Evolutionary conservation across 73 alveolate genomes (phyloP), one percentile per base, ranked within the genome.

Genomic region (Paramecium primaurelia): DNA sequence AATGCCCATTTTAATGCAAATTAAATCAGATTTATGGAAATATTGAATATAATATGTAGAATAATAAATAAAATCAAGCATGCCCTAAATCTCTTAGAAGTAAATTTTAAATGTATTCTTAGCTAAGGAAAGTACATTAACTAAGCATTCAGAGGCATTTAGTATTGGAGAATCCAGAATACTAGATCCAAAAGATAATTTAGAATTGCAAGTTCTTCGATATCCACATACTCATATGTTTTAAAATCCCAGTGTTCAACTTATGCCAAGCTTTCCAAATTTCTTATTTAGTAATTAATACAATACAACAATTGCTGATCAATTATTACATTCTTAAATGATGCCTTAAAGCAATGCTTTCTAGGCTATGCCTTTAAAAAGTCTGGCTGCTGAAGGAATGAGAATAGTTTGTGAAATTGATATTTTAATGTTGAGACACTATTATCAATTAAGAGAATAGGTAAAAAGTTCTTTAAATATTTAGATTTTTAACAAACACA

Each of bases 11-110:
- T 64, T 32, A 64, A 64, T 64, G 51, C 51, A 64, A 64, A 64
- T 32, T 64, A 54, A 54, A 11, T 64, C 36, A 32, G 16, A 64
- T 64, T 64, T 64, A 64, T 64, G 84, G 84, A 64, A 64, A 64
- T 64, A 64, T 64, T 64, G 84, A 64, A 64, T 64, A 64, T 25
- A 64, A 64, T 64, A 64, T 64, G 84, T 64, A 64, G 84, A 64
- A 64, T 64, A 64, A 54, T 54, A 54, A 34, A 28, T 64, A 64
- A 64, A 64, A 64, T 64, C 84, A 64, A 64, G 12, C 25, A 28
- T 12, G 47, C 28, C 47, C 47, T 25, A 64, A 64, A 64, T 64
- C 84, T 28, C 84, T 64, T 0, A 64, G 84, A 64, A 6, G 84
- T 64, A 32, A 64, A 64, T 8, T 64, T 64, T 64, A 64, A 32